Conservation (phyloP, 2,329 filamentous ascomycete species). For the Phialemoniopsis sp. region DNA sequence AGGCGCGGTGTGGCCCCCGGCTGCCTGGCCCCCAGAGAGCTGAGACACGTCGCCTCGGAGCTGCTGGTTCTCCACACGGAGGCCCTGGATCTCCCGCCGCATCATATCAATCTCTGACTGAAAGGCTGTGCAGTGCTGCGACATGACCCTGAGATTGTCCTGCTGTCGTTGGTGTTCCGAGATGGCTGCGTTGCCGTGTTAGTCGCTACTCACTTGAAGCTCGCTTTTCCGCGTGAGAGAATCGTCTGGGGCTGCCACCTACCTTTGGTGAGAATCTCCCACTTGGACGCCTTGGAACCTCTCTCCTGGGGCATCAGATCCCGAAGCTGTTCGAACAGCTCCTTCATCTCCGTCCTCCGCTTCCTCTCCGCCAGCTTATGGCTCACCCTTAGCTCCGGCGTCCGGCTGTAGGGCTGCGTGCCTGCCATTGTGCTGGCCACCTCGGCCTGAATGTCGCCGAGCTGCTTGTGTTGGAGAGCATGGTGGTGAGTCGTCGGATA, state of each 20-base stretch:
- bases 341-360: slow-evolving; percentile 83
- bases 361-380: slow-evolving; percentile 85
- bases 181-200: slow-evolving; percentile 40
- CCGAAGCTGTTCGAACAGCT: slow-evolving; percentile 76
- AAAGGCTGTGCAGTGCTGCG: slow-evolving; percentile 36
- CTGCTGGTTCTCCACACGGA: slow-evolving; percentile 45
- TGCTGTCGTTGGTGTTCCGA: slow-evolving; percentile 54
- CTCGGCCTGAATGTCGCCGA: slow-evolving; percentile 62
- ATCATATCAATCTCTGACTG: slow-evolving; percentile 41
- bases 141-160: slow-evolving; percentile 42
- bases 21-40: slow-evolving; percentile 8
- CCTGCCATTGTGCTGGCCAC: slow-evolving; percentile 48
- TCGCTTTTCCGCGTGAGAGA: no score
- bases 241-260: no score
- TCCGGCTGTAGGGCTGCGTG: slow-evolving; percentile 75
- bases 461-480: slow-evolving; percentile 68
- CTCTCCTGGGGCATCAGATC: slow-evolving; percentile 76
- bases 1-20: slow-evolving; percentile 12
- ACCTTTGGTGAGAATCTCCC: slow-evolving; percentile 87
- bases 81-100: slow-evolving; percentile 41
- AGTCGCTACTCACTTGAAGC: no score
- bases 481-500: slow-evolving; percentile 67
- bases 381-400: slow-evolving; percentile 75
- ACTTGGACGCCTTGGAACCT: slow-evolving; percentile 82
- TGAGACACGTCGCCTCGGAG: slow-evolving; percentile 30